These are phyloP conservation scores for Fraxinus greggii DNA, from an alignment of 305 asterid species.

Conservation along the genomic window DNA sequence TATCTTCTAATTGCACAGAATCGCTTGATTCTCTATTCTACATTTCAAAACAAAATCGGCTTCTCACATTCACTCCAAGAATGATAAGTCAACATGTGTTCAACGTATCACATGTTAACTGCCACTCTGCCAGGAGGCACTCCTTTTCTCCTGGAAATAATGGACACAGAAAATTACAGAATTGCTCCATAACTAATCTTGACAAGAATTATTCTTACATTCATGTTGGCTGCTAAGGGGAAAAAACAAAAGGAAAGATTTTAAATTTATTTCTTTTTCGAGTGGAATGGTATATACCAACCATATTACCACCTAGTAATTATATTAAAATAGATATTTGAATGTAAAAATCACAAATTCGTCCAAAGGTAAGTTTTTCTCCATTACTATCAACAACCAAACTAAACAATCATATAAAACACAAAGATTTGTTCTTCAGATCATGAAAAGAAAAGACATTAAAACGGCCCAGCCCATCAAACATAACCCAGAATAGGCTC, in stretches of 20 bases:
- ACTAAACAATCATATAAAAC: constrained; percentile 5
- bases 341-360: neutral
- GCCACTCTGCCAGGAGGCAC: constrained; percentile 1
- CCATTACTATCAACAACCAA: neutral
- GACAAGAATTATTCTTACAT: neutral
- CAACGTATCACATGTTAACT: neutral
- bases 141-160: neutral
- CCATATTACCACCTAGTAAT: neutral
- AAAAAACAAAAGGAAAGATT: neutral
- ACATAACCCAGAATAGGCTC: neutral
- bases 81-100: neutral
- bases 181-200: constrained; percentile 4
- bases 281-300: neutral
- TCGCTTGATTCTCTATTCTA: neutral
- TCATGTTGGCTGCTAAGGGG: neutral
- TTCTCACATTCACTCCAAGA: neutral
- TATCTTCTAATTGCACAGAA: neutral
- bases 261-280: neutral
- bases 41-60: neutral
- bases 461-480: constrained; percentile 15
- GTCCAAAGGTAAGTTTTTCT: neutral
- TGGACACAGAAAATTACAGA: constrained; percentile 1
- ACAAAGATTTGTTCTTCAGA: neutral
- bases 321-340: neutral
- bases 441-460: neutral